phyloP scores from a whole-genome alignment of 2,329 filamentous ascomycete genomes.

The Elsinoe arachidis region DNA sequence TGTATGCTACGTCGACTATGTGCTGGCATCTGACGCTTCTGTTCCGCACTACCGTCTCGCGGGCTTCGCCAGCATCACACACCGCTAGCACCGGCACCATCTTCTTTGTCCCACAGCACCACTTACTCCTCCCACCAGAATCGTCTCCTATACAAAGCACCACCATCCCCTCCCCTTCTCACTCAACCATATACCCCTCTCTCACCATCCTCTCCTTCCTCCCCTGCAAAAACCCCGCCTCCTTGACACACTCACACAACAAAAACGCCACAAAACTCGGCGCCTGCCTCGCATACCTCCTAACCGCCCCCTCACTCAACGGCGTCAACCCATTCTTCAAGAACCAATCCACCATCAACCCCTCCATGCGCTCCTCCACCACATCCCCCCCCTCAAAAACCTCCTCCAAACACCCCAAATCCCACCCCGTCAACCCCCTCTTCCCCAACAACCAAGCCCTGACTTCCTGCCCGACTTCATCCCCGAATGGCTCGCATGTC shows the following conservation, averaged over 20 bases:
- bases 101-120: too few species aligned
- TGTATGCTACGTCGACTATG: too few species aligned
- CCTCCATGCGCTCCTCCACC: background rate
- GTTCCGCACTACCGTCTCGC: too few species aligned
- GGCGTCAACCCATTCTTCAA: background rate
- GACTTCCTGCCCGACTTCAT: background rate
- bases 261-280: background rate
- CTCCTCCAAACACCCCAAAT: background rate
- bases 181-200: slow-evolving; percentile 2
- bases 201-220: background rate
- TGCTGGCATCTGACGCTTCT: too few species aligned
- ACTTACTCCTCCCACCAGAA: too few species aligned
- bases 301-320: background rate
- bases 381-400: background rate
- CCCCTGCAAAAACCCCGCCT: background rate
- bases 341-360: background rate
- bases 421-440: background rate
- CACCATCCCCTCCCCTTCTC: background rate
- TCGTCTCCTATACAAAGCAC: background rate
- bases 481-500: background rate
- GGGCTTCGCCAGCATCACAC: too few species aligned
- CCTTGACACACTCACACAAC: background rate
- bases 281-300: background rate
- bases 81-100: too few species aligned
- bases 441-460: background rate